Evolutionary conservation across 1,284 basidiomycete genomes (phyloP).

Genomic region (Amylostereum areolatum): DNA sequence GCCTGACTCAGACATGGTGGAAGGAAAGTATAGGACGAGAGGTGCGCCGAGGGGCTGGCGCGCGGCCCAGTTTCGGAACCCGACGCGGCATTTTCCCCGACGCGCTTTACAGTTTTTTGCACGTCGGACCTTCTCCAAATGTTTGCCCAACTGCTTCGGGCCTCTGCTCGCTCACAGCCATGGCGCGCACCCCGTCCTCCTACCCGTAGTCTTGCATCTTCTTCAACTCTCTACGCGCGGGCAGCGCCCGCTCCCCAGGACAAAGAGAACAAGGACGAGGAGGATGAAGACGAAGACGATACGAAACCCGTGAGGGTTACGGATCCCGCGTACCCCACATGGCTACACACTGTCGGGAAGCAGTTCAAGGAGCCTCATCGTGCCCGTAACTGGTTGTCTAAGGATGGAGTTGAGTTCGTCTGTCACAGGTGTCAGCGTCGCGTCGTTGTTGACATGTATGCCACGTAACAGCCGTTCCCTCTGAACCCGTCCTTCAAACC

Average conservation of each 20-base stretch:
- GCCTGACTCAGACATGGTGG: slow-evolving; percentile 3
- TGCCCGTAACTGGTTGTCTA: slow-evolving; percentile 55
- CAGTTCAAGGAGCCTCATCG: slow-evolving; percentile 32
- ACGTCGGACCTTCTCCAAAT: too few relatives aligned
- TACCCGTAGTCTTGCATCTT: slow-evolving; percentile 6
- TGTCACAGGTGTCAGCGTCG: slow-evolving; percentile 9
- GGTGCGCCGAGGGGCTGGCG: neutral
- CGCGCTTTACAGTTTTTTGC: too few relatives aligned
- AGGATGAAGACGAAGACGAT: slow-evolving; percentile 9
- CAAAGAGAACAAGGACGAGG: slow-evolving; percentile 15
- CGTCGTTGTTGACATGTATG: slow-evolving; percentile 6
- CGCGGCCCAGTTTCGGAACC: neutral
- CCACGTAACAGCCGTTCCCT: slow-evolving; percentile 63
- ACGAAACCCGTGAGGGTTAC: slow-evolving; percentile 13
- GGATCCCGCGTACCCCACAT: slow-evolving; percentile 24
- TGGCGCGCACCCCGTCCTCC: slow-evolving; percentile 5
- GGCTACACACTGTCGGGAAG: slow-evolving; percentile 29
- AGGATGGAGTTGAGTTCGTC: slow-evolving; percentile 45
- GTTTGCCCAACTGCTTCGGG: too few relatives aligned
- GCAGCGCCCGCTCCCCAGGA: neutral
- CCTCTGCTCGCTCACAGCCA: slow-evolving; percentile 14
- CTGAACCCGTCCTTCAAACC: slow-evolving; percentile 78
- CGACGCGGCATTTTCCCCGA: too few relatives aligned
- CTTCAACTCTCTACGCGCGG: slow-evolving; percentile 4
- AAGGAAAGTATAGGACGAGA: too few relatives aligned